Percentiles rank a stretch among this genome's conserved stretches.
Evolutionary conservation across 495 filamentous ascomycete genomes (phyloP).

Genomic region (Neurospora sp.): DNA sequence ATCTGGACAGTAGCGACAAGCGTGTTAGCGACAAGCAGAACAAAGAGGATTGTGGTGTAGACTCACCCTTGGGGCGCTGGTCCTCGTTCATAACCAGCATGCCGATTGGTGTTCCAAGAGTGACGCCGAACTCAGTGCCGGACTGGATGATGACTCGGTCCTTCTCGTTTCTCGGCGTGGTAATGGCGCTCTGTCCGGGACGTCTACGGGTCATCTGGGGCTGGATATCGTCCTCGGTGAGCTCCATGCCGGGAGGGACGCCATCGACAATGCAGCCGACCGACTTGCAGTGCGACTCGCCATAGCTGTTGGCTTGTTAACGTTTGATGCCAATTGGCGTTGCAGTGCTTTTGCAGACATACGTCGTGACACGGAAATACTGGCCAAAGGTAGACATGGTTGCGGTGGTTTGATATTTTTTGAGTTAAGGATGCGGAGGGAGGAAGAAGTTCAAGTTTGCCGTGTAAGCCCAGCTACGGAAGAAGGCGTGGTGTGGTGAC

Average conservation of each 20-base stretch:
- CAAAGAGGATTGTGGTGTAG: not conserved
- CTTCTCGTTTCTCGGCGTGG: constrained; percentile 88
- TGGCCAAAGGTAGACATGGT: constrained; percentile 88
- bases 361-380: constrained; percentile 79
- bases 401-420: not conserved
- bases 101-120: constrained; percentile 85
- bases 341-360: constrained; percentile 22
- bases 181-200: constrained; percentile 82
- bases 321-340: constrained; percentile 1
- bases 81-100: constrained; percentile 87
- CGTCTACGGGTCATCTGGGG: constrained; percentile 86
- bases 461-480: not conserved
- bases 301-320: constrained; percentile 48
- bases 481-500: not conserved
- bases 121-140: constrained; percentile 86
- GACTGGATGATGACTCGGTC: constrained; percentile 89
- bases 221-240: constrained; percentile 87
- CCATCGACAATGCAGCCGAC: constrained; percentile 86
- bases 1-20: constrained; percentile 36
- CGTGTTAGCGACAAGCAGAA: not conserved
- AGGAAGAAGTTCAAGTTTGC: not conserved
- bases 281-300: constrained; percentile 85
- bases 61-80: constrained; percentile 63
- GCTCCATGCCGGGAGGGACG: constrained; percentile 76
- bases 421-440: not conserved